A percentile compares a stretch with the other conserved stretches of the same genome.
Conservation (phyloP, 345 rosid species). For the Kandelia obovata region DNA sequence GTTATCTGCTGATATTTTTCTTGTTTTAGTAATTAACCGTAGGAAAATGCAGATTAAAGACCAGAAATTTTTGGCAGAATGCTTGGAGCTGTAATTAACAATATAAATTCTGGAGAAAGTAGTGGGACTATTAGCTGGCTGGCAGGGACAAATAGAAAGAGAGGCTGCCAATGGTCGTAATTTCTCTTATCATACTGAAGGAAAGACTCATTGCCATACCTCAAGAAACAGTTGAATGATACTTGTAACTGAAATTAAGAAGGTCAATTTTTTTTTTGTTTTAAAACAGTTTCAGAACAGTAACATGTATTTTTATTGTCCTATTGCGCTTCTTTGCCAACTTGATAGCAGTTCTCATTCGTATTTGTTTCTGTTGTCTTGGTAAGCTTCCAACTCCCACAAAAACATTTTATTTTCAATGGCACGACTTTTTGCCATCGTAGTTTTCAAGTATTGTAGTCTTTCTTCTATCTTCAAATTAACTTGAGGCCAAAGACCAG, state of each 20-base stretch:
- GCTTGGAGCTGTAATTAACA: too few relatives aligned
- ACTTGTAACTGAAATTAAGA: not conserved
- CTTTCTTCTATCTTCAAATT: too few relatives aligned
- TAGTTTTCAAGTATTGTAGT: too few relatives aligned
- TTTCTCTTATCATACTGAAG: slow-evolving; percentile 2
- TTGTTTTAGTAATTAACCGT: not conserved
- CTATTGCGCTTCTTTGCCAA: not conserved
- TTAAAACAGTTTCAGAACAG: not conserved
- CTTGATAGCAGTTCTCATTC: not conserved
- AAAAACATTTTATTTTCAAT: too few relatives aligned
- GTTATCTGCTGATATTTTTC: not conserved
- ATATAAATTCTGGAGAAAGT: not conserved
- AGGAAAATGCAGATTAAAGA: not conserved
- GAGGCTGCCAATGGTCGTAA: not conserved
- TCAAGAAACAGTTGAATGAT: not conserved
- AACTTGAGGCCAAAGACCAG: too few relatives aligned
- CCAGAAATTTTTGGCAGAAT: not conserved
- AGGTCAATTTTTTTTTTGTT: not conserved
- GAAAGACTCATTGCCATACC: not conserved
- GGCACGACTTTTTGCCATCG: too few relatives aligned
- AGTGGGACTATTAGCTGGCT: not conserved
- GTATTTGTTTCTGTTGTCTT: too few relatives aligned
- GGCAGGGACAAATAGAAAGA: not conserved
- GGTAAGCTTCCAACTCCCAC: too few relatives aligned
- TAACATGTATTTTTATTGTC: too few relatives aligned